Conservation (phyloP, 805 yeast species). For the Cyberlindnera xishuangbannaensis region DNA sequence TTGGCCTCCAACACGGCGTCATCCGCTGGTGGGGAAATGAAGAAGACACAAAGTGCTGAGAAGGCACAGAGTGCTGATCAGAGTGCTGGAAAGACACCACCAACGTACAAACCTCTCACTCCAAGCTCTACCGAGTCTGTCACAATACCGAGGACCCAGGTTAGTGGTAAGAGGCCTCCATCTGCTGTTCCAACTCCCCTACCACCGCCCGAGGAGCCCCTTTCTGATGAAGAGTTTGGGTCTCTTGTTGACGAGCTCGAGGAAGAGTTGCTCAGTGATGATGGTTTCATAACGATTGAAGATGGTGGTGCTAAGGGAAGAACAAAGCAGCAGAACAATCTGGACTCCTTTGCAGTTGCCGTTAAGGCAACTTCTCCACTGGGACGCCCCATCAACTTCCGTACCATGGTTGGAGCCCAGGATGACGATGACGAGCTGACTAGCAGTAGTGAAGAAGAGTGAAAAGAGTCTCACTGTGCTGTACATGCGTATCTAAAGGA, state of each 20-base stretch:
- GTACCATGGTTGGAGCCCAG: conserved; percentile 19
- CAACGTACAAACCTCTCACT: conserved; percentile 1
- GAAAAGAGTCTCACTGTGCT: too few relatives aligned
- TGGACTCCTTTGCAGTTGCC: too few relatives aligned
- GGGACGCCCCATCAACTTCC: conserved; percentile 22
- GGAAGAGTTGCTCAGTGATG: conserved; percentile 14
- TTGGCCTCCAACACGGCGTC: conserved; percentile 2
- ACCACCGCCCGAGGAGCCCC: conserved; percentile 11
- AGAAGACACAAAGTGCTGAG: too few relatives aligned
- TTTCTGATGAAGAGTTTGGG: conserved; percentile 15
- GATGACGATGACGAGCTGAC: conserved; percentile 22
- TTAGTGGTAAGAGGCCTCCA: conserved; percentile 18
- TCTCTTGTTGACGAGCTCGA: conserved; percentile 24
- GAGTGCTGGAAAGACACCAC: conserved; percentile 1
- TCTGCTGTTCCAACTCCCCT: conserved; percentile 14
- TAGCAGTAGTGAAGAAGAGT: conserved; percentile 25
- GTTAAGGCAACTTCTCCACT: too few relatives aligned
- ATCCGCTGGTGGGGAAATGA: too few relatives aligned
- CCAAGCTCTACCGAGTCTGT: too few relatives aligned
- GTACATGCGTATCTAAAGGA: too few relatives aligned
- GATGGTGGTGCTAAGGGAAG: too few relatives aligned
- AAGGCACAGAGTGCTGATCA: too few relatives aligned
- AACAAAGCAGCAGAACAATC: too few relatives aligned
- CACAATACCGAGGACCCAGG: conserved; percentile 5
- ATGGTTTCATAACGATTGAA: conserved; percentile 7